Evolutionary conservation across 257 asterid genomes (phyloP), one percentile per base, ranked within the genome.

Genomic region (Solanum piurae): DNA sequence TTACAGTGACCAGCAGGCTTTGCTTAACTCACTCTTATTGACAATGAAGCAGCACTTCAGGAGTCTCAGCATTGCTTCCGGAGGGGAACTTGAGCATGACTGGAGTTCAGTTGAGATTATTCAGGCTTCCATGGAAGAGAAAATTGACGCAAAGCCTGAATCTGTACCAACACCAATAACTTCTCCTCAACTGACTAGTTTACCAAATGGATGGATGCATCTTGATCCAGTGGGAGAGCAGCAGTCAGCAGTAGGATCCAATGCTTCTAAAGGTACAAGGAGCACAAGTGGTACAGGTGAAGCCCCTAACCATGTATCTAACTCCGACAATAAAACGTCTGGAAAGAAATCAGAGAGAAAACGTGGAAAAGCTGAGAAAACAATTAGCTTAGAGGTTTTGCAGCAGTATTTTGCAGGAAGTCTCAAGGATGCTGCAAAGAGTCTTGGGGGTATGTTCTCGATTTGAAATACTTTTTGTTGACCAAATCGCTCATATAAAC

Each of bases 361-460:
- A 90, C 94, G 98, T 66, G 96, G 97, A 88, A 96, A 96, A 91
- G 98, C 98, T 1, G 98, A 96, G 95, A 95, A 95, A 92, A 93
- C 97, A 13, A 96, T 96, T 74, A 96, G 97, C 90, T 93, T 96
- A 86, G 97, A 95, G 85, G 98, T 94, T 88, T 93, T 96, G 87
- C 97, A 96, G 86, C 99, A 95, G 85, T 94, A 94, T 87, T 96
- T 96, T 87, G 90, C 97, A 25, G 98, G 99, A 88, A 95, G 98
- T 86, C 97, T 96, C 6, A 94, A 94, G 93, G 98, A 94, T 91
- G 98, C 98, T 73, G 99, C 99, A 0, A 95, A 93, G 92, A 96
- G 96, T 88, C 98, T 96, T 88, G 98, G 99, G 33, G 98, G 99
- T 96, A 91, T 79, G 94, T 80, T 89, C 89, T 36, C 60, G 10